phyloP scores from a whole-genome alignment of 2,329 filamentous ascomycete genomes.

The Zymoseptoria tritici region DNA sequence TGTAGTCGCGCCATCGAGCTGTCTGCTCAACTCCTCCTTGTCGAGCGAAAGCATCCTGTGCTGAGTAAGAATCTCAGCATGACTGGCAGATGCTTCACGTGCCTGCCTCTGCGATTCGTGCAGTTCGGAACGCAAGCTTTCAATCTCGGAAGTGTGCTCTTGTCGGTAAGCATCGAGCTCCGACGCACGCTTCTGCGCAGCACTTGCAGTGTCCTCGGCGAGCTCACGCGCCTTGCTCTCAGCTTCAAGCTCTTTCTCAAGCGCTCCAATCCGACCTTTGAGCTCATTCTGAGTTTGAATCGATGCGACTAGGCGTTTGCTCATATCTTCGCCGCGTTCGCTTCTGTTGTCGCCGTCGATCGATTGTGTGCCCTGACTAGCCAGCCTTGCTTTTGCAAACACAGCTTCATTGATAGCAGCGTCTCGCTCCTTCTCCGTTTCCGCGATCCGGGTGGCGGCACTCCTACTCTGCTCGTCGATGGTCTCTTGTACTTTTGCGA shows the following conservation, averaged over 20 bases:
- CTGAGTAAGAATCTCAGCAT: constrained; percentile 67
- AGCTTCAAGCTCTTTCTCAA: constrained; percentile 64
- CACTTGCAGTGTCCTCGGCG: constrained; percentile 79
- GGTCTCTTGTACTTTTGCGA: constrained; percentile 80
- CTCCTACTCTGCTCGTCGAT: constrained; percentile 81
- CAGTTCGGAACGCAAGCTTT: constrained; percentile 76
- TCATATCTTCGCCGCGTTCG: constrained; percentile 67
- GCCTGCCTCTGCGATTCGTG: constrained; percentile 71
- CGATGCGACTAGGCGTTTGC: constrained; percentile 72
- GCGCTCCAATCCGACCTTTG: constrained; percentile 64
- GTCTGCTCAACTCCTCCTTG: constrained; percentile 66
- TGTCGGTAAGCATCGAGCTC: constrained; percentile 82
- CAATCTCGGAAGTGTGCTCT: constrained; percentile 74
- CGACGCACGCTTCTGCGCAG: constrained; percentile 71
- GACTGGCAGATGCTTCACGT: constrained; percentile 71
- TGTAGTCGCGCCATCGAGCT: constrained; percentile 59
- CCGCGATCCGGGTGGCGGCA: constrained; percentile 82
- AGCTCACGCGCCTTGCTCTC: constrained; percentile 75
- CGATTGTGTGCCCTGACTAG: constrained; percentile 58
- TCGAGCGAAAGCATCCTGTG: constrained; percentile 75
- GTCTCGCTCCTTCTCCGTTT: constrained; percentile 90
- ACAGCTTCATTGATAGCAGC: constrained; percentile 90
- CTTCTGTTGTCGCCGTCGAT: constrained; percentile 45
- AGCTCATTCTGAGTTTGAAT: constrained; percentile 73
- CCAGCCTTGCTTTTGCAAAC: constrained; percentile 88